Conservation (phyloP, 176 grass and related monocot species). For the Ensete glaucum region DNA sequence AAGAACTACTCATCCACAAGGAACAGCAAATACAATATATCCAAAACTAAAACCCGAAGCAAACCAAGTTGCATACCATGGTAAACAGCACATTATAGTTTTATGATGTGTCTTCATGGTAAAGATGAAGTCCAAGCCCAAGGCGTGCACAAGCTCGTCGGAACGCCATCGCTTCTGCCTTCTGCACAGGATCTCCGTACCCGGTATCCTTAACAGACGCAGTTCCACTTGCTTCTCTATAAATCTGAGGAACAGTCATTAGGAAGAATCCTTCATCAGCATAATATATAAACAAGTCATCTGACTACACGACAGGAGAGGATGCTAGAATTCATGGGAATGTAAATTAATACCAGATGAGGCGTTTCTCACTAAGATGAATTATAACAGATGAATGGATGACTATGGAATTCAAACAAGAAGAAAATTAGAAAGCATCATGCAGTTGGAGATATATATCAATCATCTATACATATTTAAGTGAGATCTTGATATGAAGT, state of each 20-base stretch:
- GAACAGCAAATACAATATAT: too few species aligned
- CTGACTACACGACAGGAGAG: neutral
- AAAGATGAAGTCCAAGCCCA: conserved; percentile 92
- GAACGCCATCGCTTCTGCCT: conserved; percentile 99
- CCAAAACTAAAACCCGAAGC: neutral
- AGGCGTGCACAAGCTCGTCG: conserved; percentile 89
- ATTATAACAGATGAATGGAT: too few species aligned
- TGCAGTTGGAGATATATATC: too few species aligned
- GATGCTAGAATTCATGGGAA: too few species aligned
- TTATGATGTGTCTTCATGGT: conserved; percentile 79
- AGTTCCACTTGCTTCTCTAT: conserved; percentile 84
- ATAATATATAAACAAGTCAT: neutral
- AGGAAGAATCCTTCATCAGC: neutral
- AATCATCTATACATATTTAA: too few species aligned
- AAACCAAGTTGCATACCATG: neutral
- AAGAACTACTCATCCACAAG: too few species aligned
- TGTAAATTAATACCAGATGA: too few species aligned
- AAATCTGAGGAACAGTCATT: conserved; percentile 36
- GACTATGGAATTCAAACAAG: too few species aligned
- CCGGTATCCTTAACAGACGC: conserved; percentile 44
- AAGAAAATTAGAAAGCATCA: too few species aligned
- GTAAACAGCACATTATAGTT: neutral
- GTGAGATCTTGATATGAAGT: too few species aligned
- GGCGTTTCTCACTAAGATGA: too few species aligned
- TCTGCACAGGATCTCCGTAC: conserved; percentile 84